Conservation (phyloP, 2,329 filamentous ascomycete species). For the Didymella sp. region DNA sequence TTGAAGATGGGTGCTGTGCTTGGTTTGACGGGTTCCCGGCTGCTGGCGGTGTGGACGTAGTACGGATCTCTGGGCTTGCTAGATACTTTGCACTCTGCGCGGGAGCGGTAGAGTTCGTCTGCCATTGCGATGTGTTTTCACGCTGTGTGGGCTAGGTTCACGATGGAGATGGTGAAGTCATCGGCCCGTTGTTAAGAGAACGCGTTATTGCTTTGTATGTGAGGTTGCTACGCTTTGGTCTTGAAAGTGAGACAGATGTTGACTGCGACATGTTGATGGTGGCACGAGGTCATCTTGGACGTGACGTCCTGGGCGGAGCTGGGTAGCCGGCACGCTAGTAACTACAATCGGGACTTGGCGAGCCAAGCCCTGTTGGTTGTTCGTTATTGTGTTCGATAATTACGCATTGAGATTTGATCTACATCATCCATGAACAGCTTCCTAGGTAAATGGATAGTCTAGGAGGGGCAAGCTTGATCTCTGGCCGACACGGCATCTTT, state of each 20-base stretch:
- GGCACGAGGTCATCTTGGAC: background rate
- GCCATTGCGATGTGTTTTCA: background rate
- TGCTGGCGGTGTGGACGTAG: background rate
- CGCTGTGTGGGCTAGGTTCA: background rate
- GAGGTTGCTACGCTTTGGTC: too few species aligned
- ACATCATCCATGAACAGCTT: too few species aligned
- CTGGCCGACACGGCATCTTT: too few species aligned
- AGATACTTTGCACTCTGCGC: background rate
- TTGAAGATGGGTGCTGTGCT: background rate
- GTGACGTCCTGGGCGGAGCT: background rate
- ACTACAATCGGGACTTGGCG: too few species aligned
- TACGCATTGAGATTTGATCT: too few species aligned
- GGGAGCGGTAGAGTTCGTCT: background rate
- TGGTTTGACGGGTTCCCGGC: background rate
- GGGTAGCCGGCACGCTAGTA: background rate
- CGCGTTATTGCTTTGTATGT: background rate
- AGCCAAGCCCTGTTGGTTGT: too few species aligned
- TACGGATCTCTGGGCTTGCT: background rate
- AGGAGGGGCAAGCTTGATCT: too few species aligned
- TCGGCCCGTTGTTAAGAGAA: background rate
- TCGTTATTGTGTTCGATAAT: too few species aligned
- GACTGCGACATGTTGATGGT: background rate
- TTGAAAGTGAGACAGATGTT: background rate
- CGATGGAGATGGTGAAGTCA: too few species aligned
- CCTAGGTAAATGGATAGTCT: too few species aligned